phyloP scores from a whole-genome alignment of 176 grass and related monocot species.

The Dactylis glomerata region DNA sequence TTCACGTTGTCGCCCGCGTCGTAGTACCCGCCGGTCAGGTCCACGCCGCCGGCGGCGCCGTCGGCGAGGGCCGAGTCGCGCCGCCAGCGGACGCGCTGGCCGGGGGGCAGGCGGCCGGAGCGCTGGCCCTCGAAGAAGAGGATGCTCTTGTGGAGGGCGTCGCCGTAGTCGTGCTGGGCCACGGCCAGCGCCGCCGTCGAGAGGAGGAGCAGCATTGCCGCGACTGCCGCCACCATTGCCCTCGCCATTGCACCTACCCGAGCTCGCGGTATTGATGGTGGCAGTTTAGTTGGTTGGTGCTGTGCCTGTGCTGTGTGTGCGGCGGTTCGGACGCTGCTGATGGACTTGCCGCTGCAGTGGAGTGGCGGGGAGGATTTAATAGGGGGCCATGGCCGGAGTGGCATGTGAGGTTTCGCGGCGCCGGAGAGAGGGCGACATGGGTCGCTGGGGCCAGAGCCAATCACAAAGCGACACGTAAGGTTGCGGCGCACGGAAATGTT shows the following conservation, averaged over 20 bases:
- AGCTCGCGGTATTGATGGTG: neutral
- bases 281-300: slow-evolving; percentile 42
- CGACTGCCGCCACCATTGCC: neutral
- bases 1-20: slow-evolving; percentile 95
- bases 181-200: neutral
- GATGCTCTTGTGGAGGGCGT: slow-evolving; percentile 83
- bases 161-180: slow-evolving; percentile 55
- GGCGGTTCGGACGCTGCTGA: neutral
- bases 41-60: slow-evolving; percentile 63
- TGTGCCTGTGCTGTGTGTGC: neutral
- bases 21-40: slow-evolving; percentile 86
- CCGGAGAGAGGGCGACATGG: slow-evolving; percentile 14
- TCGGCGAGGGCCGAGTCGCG: slow-evolving; percentile 67
- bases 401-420: slow-evolving; percentile 24
- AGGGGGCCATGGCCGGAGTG: neutral
- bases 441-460: slow-evolving; percentile 28
- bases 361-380: slow-evolving; percentile 14
- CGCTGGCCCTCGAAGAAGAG: slow-evolving; percentile 92
- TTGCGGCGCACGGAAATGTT: slow-evolving; percentile 12
- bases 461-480: neutral
- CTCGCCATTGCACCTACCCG: neutral
- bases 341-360: slow-evolving; percentile 4
- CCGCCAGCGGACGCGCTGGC: slow-evolving; percentile 67
- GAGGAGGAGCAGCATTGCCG: no score
- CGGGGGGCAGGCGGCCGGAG: slow-evolving; percentile 53